These are phyloP conservation scores for Pluteus cervinus DNA, from an alignment of 768 basidiomycete species.

Conservation along the genomic window DNA sequence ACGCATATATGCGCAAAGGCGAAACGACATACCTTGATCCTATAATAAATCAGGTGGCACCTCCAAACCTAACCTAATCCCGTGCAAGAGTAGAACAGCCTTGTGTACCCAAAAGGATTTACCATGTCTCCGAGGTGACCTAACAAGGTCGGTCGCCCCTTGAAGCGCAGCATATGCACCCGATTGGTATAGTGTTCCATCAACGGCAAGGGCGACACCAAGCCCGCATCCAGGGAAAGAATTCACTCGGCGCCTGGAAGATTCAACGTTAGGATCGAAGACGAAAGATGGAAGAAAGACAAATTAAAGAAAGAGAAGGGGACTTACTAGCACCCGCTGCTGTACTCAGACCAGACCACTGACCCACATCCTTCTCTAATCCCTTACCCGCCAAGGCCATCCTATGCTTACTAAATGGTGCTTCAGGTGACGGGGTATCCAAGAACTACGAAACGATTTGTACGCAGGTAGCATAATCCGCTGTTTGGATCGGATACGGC, in stretches of 20 bases:
- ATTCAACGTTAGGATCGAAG: constrained; percentile 1
- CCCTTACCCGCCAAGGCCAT: constrained; percentile 96
- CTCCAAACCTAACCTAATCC: constrained; percentile 84
- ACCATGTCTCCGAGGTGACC: constrained; percentile 20
- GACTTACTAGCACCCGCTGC: constrained; percentile 94
- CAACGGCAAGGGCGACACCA: constrained; percentile 75
- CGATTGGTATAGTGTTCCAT: constrained; percentile 75
- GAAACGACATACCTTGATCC: constrained; percentile 35
- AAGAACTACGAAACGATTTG: constrained; percentile 92
- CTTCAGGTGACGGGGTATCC: constrained; percentile 76
- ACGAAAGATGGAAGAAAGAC: not conserved
- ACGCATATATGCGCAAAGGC: no score
- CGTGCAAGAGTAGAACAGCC: constrained; percentile 81
- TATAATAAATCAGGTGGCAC: constrained; percentile 90
- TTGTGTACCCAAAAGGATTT: constrained; percentile 63
- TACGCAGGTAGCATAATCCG: constrained; percentile 79
- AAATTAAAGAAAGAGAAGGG: constrained; percentile 12
- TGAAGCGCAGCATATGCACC: constrained; percentile 81
- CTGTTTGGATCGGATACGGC: constrained; percentile 45
- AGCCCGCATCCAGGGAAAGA: constrained; percentile 78
- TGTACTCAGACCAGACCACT: constrained; percentile 97
- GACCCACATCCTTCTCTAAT: constrained; percentile 89
- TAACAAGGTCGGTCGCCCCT: constrained; percentile 17
- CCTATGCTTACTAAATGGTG: constrained; percentile 91
- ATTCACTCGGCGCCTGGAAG: constrained; percentile 64